phyloP scores from a whole-genome alignment of 2,329 filamentous ascomycete genomes.

The Plectosphaerella sp. region DNA sequence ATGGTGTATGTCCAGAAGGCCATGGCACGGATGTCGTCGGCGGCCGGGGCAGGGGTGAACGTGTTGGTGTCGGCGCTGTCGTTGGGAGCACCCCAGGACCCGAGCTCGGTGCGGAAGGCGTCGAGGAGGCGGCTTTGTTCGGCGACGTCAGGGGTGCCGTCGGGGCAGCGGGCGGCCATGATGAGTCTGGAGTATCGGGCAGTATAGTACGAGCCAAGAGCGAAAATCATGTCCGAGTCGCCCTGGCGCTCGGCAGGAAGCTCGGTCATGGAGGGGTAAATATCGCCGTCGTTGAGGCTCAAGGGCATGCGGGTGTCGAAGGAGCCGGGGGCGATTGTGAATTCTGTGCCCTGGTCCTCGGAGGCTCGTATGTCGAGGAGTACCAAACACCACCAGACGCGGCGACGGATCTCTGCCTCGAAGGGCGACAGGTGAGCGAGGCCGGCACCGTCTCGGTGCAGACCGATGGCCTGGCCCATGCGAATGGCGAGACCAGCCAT shows the following conservation, averaged over 20 bases:
- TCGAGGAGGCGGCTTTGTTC: conserved; percentile 40
- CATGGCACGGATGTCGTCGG: conserved; percentile 22
- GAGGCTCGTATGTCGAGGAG: conserved; percentile 52
- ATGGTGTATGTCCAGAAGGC: conserved; percentile 31
- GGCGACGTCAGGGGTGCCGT: conserved; percentile 24
- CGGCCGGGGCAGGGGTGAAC: conserved; percentile 28
- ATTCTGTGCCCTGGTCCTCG: conserved; percentile 48
- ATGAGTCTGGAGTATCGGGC: conserved; percentile 30
- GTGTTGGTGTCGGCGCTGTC: conserved; percentile 24
- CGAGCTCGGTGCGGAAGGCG: conserved; percentile 36
- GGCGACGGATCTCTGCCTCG: conserved; percentile 55
- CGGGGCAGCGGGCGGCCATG: conserved; percentile 23
- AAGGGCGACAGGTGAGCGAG: conserved; percentile 52
- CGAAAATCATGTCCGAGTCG: conserved; percentile 47
- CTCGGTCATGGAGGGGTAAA: conserved; percentile 40
- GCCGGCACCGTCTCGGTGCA: conserved; percentile 53
- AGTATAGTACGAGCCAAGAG: conserved; percentile 30
- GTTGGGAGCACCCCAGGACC: conserved; percentile 34
- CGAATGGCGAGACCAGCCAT: conserved; percentile 58
- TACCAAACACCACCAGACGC: conserved; percentile 58
- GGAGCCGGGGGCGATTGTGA: conserved; percentile 37
- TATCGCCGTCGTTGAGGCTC: conserved; percentile 53
- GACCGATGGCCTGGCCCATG: conserved; percentile 48
- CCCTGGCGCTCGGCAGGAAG: conserved; percentile 43
- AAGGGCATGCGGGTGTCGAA: conserved; percentile 51